Conservation (phyloP, 2,329 filamentous ascomycete genomes). For the Claviceps paspali region DNA sequence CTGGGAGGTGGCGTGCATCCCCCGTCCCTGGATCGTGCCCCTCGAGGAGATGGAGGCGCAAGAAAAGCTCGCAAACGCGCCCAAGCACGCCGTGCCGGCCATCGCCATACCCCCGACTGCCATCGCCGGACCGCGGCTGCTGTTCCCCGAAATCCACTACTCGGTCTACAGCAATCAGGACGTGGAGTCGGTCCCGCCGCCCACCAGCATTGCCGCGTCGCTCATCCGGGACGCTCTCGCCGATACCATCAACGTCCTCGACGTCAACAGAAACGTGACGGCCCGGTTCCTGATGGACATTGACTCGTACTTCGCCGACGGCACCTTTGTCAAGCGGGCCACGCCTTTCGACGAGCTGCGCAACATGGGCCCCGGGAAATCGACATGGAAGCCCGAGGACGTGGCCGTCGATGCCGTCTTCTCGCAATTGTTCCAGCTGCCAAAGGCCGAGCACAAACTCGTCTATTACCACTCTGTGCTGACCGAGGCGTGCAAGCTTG, state of each 20-base stretch:
- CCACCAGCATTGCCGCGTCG: conserved; percentile 60
- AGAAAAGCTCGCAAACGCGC: conserved; percentile 40
- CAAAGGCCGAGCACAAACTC: conserved; percentile 76
- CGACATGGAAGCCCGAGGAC: conserved; percentile 95
- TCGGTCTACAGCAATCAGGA: conserved; percentile 85
- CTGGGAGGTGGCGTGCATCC: conserved; percentile 59
- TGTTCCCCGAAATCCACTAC: conserved; percentile 88
- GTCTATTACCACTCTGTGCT: conserved; percentile 94
- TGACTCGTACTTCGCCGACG: conserved; percentile 82
- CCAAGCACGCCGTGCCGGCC: conserved; percentile 64
- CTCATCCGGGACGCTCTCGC: conserved; percentile 73
- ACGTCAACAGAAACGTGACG: conserved; percentile 79
- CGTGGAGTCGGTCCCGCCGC: conserved; percentile 71
- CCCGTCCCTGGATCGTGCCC: conserved; percentile 52
- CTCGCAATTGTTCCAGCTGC: conserved; percentile 82
- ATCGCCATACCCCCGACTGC: conserved; percentile 65
- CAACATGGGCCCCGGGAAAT: conserved; percentile 45
- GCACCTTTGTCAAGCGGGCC: conserved; percentile 84
- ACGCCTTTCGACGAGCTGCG: conserved; percentile 83
- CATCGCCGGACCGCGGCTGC: conserved; percentile 53
- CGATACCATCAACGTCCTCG: conserved; percentile 85
- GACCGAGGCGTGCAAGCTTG: conserved; percentile 90
- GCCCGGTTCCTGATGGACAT: conserved; percentile 86
- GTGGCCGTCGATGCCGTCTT: conserved; percentile 96
- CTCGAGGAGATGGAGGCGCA: conserved; percentile 44